Percentiles rank a stretch among this genome's conserved stretches.
Conservation (phyloP, 2,329 filamentous ascomycete species). For the Ciborinia camelliae region DNA sequence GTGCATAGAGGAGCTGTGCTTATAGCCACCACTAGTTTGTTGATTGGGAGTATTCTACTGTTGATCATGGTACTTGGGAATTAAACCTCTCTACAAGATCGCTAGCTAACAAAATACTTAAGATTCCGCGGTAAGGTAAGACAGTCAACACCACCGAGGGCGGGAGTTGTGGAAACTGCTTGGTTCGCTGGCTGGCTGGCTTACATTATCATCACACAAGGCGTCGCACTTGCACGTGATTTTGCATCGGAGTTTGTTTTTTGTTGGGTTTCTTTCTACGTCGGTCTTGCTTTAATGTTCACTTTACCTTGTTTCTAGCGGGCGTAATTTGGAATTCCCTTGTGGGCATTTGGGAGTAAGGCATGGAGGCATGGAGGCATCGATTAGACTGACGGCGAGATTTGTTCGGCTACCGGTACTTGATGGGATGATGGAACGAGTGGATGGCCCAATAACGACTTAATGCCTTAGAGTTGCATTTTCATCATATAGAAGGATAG, state of each 20-base stretch:
- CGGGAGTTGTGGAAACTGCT: neutral
- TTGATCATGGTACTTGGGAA: slow-evolving; percentile 50
- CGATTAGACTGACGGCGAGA: neutral
- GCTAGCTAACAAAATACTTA: neutral
- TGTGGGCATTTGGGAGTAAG: neutral
- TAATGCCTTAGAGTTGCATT: slow-evolving; percentile 2
- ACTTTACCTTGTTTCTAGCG: neutral
- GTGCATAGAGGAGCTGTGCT: slow-evolving; percentile 46
- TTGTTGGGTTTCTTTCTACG: neutral
- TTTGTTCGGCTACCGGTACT: neutral
- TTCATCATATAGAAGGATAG: slow-evolving; percentile 7
- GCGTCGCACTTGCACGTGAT: neutral
- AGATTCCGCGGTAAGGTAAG: neutral
- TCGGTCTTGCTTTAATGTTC: neutral
- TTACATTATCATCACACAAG: neutral
- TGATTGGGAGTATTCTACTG: slow-evolving; percentile 49
- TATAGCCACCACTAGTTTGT: slow-evolving; percentile 45
- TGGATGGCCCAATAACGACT: neutral
- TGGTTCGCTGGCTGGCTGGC: too few species aligned
- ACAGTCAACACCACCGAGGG: neutral
- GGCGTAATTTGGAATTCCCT: neutral
- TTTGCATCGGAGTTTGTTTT: neutral
- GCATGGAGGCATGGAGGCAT: neutral
- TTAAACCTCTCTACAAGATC: slow-evolving; percentile 12
- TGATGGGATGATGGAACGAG: neutral